Base-by-base conservation (phyloP, 371 early-diverging fungal species). In the Rhizopus arrhizus region DNA sequence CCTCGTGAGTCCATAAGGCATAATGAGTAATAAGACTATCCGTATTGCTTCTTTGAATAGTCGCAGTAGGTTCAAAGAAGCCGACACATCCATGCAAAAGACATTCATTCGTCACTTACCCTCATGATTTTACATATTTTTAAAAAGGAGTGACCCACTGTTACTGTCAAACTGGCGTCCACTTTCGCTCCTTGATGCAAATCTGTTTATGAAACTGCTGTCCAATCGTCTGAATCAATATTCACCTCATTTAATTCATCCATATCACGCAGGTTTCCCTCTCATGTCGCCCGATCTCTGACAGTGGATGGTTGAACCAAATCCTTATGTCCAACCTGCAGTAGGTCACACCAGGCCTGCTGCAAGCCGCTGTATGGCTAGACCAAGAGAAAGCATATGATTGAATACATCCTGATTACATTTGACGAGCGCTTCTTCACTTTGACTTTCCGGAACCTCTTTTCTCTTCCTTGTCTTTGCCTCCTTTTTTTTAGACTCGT, bases 181-280 rank as follows among this genome's bases (percentile, higher is more conserved):
- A 0, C 42, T 66, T 0, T 64, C 71, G 8, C 58, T 66, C 4
- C 67, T 72, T 7, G 68, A 68, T 50, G 68, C 66, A 11, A 72
- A 68, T 16, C 0, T 72, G 0, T 68, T 68, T 46, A 65, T 64
- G 2, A 60, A 65, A 12, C n/a, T 62, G 28, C 36, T 65, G n/a
- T 32, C 65, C 0, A 59, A 53, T 13, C 45, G 60, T 1, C 48
- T 68, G 5, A 55, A 55, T 43, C 22, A 9, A 4, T 28, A 42
- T 3, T 43, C 42, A 5, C 31, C 55, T 4, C 7, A 7, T 12
- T 51, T 46, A 41, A 58, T 49, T 5, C 49, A 56, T 2, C 36
- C 36, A 9, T 36, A 2, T 36, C 36, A 36, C 6, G 13, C 13
- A 51, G 29, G 22, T 22, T 22, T 22, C 22, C 22, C 2, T 22